Base-by-base conservation (phyloP, 148 eudicot species). In the Silene conica region DNA sequence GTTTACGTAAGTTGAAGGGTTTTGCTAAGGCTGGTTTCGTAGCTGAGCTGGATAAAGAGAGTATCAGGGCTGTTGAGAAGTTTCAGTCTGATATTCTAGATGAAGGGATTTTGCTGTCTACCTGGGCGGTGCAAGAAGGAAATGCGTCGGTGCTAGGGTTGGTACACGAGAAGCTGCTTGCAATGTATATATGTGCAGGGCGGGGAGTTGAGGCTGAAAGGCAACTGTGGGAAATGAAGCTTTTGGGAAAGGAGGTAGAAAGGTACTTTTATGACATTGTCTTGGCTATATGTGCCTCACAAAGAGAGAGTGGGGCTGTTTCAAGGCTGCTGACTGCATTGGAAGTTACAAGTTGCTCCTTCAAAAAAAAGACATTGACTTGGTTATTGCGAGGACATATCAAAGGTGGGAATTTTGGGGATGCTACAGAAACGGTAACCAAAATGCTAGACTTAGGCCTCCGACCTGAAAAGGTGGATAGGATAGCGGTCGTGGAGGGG, bases 331-430 rank as follows among this genome's bases (percentile, higher is more conserved):
- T 89, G 25, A 80, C 96, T 4, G 82, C 90, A 71, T 69, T 87
- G 58, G 98, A 91, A 80, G 82, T 85, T 46, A 67, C 89, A 41
- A 85, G 97, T 72, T 71, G 86, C 54, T 46, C 83, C 8, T 67
- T 77, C 58, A 87, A 85, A 68, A 94, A 88, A 85, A 89, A 88
- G 76, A 87, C 97, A 19, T 67, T 89, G 11, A 81, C 91, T 5
- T 91, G 97, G 98, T 80, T 94, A 79, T 83, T 94, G 77, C 81
- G 92, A 81, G 98, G 97, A 45, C 88, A 88, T 75, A 82, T 94
- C 43, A 94, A 89, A 85, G 97, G 96, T 4, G 90, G 89, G 19
- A 90, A 89, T 78, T 88, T 79, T 38, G 73, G 77, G 26, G 87
- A 84, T 77, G 98, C 98, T 26, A 91, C 98, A 10, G 88, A 83